phyloP scores from a whole-genome alignment of 2,329 filamentous ascomycete species.

The Lasiodiplodia hormozganensis region DNA sequence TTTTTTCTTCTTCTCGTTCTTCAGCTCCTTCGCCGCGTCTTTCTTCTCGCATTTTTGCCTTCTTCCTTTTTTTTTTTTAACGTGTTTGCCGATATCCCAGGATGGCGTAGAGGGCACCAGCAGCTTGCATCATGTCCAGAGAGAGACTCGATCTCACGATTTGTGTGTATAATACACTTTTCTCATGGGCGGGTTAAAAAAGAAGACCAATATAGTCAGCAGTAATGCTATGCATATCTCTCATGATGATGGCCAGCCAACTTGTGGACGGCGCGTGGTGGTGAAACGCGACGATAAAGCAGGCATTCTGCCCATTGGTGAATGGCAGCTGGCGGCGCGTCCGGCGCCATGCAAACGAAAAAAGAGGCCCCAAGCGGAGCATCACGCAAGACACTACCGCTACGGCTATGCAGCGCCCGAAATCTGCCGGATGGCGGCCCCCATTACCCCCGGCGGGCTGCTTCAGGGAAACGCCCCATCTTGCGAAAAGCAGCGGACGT shows the following conservation, averaged over 20 bases:
- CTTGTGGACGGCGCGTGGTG: background rate
- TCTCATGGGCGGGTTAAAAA: constrained; percentile 27
- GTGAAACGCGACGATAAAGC: constrained; percentile 21
- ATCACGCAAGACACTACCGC: constrained; percentile 17
- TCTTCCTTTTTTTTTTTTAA: background rate
- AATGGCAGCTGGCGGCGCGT: constrained; percentile 16
- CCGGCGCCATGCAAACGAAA: constrained; percentile 16
- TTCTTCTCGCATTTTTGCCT: constrained; percentile 6
- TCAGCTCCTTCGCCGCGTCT: constrained; percentile 2
- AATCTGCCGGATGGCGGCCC: constrained; percentile 11
- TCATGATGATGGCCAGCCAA: constrained; percentile 6
- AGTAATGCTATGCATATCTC: constrained; percentile 27
- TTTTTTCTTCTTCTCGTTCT: background rate
- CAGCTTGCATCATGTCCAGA: constrained; percentile 27
- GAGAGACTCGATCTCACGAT: constrained; percentile 25
- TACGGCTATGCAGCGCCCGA: constrained; percentile 15
- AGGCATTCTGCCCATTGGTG: constrained; percentile 15
- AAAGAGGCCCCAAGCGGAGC: constrained; percentile 6
- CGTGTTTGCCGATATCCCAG: constrained; percentile 27
- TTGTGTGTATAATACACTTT: constrained; percentile 19
- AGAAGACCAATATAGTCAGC: constrained; percentile 26
- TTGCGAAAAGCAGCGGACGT: constrained; percentile 14
- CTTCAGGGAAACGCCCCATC: constrained; percentile 1
- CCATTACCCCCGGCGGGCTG: background rate
- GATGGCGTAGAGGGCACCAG: constrained; percentile 27